Evolutionary conservation across 1,139 yeast species (phyloP).

Genomic region (Candida tetrigidarum): DNA sequence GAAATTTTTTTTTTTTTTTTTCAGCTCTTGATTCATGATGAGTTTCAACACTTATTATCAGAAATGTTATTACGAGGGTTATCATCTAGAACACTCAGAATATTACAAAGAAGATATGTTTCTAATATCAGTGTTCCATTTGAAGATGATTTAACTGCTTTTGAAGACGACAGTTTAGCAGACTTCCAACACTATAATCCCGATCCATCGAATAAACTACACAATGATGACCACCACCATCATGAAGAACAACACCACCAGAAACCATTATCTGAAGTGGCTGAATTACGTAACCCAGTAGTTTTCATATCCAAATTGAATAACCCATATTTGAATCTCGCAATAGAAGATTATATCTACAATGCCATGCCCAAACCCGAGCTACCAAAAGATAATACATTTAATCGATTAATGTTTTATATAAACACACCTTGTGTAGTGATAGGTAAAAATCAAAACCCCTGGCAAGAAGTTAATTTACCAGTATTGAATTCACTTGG

Average conservation of each 20-base stretch:
- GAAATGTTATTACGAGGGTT: conserved; percentile 4
- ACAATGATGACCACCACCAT: neutral
- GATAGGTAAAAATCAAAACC: conserved; percentile 95
- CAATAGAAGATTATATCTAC: conserved; percentile 82
- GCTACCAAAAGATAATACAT: conserved; percentile 13
- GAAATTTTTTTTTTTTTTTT: conserved; percentile 5
- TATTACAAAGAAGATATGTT: conserved; percentile 11
- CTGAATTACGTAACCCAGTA: conserved; percentile 27
- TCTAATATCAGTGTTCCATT: conserved; percentile 36
- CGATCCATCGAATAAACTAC: conserved; percentile 34
- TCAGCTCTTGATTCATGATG: conserved; percentile 1
- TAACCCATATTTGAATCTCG: conserved; percentile 77
- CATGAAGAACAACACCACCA: conserved; percentile 3
- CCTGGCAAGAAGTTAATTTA: conserved; percentile 85
- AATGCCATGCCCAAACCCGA: conserved; percentile 57
- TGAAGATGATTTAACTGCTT: conserved; percentile 42
- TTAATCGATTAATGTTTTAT: conserved; percentile 64
- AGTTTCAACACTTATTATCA: neutral
- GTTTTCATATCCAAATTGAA: conserved; percentile 50
- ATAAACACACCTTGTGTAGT: conserved; percentile 85
- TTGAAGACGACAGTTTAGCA: conserved; percentile 36
- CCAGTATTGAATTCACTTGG: conserved; percentile 54
- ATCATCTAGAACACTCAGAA: neutral
- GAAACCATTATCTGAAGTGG: conserved; percentile 19
- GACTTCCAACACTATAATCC: conserved; percentile 46